Conservation (phyloP, 108 stramenopile genomes). For the Skeletonema potamos region DNA sequence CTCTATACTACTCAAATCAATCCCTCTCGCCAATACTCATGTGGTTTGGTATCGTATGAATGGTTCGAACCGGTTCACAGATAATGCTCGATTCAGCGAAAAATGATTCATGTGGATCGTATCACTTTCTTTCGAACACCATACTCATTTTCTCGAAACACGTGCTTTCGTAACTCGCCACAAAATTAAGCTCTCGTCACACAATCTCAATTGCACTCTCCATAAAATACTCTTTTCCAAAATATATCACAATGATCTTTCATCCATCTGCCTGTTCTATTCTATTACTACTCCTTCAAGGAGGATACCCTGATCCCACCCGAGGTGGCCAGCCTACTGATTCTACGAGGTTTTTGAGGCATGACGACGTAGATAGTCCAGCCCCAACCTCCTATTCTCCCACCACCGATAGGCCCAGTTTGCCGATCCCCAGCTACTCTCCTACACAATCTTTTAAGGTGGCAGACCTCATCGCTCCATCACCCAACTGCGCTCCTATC, state of each 20-base stretch:
- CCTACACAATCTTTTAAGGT: background rate
- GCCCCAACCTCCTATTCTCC: background rate
- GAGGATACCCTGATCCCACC: background rate
- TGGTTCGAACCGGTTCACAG: background rate
- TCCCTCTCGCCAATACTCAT: background rate
- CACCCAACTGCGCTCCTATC: slow-evolving; percentile 6
- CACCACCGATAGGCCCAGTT: background rate
- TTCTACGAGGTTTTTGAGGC: background rate
- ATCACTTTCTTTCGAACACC: background rate
- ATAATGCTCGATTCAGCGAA: background rate
- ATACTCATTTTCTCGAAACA: background rate
- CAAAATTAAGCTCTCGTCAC: background rate
- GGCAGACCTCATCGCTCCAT: background rate
- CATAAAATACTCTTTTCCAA: background rate
- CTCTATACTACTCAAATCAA: background rate
- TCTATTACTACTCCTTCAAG: background rate
- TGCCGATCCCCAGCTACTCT: background rate
- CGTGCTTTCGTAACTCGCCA: background rate
- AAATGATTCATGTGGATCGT: background rate
- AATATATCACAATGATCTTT: background rate
- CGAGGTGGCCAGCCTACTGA: background rate
- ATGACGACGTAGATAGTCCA: background rate
- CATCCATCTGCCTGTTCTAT: background rate
- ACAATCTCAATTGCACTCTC: background rate
- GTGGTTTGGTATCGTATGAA: background rate